phyloP scores from a whole-genome alignment of 139 green algal genomes.

The Pseudopediastrum boryanum region DNA sequence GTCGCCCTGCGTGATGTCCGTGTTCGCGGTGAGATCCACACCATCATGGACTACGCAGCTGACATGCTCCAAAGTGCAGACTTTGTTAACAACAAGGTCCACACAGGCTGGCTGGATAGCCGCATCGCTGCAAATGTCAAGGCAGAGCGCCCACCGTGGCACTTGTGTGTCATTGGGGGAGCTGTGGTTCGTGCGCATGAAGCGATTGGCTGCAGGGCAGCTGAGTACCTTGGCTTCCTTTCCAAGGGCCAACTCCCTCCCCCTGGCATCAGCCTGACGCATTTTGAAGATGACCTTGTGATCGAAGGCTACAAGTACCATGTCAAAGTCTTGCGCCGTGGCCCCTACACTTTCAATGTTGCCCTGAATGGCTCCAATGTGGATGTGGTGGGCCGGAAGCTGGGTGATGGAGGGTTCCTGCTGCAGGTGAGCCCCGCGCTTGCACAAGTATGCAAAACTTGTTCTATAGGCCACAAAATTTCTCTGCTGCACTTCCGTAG shows the following conservation, averaged over 20 bases:
- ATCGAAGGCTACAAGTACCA: slow-evolving; percentile 86
- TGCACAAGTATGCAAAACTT: too few species aligned
- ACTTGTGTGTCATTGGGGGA: slow-evolving; percentile 89
- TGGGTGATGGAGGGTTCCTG: slow-evolving; percentile 92
- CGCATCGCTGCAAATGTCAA: slow-evolving; percentile 88
- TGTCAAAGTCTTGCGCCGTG: slow-evolving; percentile 65
- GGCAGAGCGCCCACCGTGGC: slow-evolving; percentile 80
- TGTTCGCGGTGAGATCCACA: slow-evolving; percentile 96
- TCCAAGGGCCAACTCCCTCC: slow-evolving; percentile 96
- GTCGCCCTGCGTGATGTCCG: slow-evolving; percentile 93
- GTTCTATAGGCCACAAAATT: too few species aligned
- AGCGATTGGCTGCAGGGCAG: slow-evolving; percentile 46
- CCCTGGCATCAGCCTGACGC: slow-evolving; percentile 70
- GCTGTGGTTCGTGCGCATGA: slow-evolving; percentile 26
- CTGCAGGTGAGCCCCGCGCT: slow-evolving; percentile 78
- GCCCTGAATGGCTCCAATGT: slow-evolving; percentile 64
- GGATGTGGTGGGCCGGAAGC: slow-evolving; percentile 83
- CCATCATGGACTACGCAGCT: slow-evolving; percentile 82
- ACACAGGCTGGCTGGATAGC: slow-evolving; percentile 96
- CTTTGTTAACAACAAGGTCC: slow-evolving; percentile 79
- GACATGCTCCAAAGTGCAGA: slow-evolving; percentile 54
- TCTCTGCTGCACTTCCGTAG: too few species aligned
- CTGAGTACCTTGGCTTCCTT: slow-evolving; percentile 92
- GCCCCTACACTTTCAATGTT: slow-evolving; percentile 38
- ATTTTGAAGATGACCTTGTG: slow-evolving; percentile 62